Evolutionary conservation across 2,329 filamentous ascomycete genomes (phyloP).

Genomic region (Rosellinia necatrix): DNA sequence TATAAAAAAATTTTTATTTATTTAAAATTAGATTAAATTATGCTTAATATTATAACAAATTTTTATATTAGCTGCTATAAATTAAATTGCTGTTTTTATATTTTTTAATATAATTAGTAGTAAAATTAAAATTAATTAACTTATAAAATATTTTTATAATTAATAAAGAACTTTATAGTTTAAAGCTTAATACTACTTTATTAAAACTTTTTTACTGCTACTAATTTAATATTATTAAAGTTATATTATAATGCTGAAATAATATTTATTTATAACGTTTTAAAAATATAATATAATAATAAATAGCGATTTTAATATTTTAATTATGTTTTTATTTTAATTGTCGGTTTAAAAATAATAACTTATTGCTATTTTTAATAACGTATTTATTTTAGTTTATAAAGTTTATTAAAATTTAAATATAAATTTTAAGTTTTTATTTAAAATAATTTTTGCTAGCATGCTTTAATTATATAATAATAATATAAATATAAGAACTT

Average conservation of each 20-base stretch:
- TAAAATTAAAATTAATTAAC: neutral
- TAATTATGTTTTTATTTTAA: neutral
- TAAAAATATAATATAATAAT: conserved; percentile 7
- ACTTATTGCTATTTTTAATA: neutral
- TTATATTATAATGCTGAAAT: conserved; percentile 8
- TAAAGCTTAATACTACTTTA: conserved; percentile 2
- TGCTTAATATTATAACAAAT: conserved; percentile 5
- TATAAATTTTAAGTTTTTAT: conserved; percentile 6
- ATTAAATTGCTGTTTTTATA: neutral
- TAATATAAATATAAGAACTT: neutral
- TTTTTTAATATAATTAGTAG: neutral
- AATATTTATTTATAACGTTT: neutral
- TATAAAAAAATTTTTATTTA: neutral
- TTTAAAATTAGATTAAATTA: conserved; percentile 3
- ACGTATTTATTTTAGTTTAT: neutral
- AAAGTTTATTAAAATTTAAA: conserved; percentile 5
- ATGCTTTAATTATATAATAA: conserved; percentile 2
- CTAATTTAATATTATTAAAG: conserved; percentile 14
- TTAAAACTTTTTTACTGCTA: neutral
- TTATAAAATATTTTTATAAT: neutral
- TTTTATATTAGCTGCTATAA: conserved; percentile 1
- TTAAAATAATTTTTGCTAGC: conserved; percentile 3
- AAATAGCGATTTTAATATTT: conserved; percentile 9
- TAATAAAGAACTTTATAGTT: neutral
- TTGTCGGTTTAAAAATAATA: conserved; percentile 7